Conservation (phyloP, 306 rosid species). For the Malus orientalis region DNA sequence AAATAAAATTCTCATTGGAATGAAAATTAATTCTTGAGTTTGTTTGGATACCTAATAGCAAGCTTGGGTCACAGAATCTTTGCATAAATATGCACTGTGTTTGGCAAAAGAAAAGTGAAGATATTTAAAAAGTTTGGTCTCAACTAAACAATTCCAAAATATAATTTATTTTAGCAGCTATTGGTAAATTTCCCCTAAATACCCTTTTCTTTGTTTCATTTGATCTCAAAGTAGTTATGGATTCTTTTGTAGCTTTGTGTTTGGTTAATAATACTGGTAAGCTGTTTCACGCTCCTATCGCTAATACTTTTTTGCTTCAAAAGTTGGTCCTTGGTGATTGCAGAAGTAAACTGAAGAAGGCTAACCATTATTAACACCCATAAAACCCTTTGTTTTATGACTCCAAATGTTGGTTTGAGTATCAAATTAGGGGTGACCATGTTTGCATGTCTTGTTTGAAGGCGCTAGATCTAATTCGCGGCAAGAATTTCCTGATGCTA, state of each 20-base stretch:
- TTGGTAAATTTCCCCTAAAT: neutral
- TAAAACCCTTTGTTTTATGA: neutral
- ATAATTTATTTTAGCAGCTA: neutral
- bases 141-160: neutral
- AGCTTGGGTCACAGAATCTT: neutral
- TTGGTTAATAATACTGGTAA: neutral
- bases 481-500: conserved; percentile 83
- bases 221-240: neutral
- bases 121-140: neutral
- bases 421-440: neutral
- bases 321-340: neutral
- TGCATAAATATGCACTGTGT: neutral
- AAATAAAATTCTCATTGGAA: neutral
- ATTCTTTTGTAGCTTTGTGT: neutral
- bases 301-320: neutral
- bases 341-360: neutral
- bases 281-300: neutral
- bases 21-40: neutral
- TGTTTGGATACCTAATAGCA: neutral
- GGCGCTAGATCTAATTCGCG: conserved; percentile 95
- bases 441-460: conserved; percentile 16
- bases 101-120: neutral
- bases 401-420: neutral
- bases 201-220: neutral
- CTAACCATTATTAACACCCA: neutral